Base-by-base conservation (phyloP, 148 eudicot species). In the Gaultheria prostrata region DNA sequence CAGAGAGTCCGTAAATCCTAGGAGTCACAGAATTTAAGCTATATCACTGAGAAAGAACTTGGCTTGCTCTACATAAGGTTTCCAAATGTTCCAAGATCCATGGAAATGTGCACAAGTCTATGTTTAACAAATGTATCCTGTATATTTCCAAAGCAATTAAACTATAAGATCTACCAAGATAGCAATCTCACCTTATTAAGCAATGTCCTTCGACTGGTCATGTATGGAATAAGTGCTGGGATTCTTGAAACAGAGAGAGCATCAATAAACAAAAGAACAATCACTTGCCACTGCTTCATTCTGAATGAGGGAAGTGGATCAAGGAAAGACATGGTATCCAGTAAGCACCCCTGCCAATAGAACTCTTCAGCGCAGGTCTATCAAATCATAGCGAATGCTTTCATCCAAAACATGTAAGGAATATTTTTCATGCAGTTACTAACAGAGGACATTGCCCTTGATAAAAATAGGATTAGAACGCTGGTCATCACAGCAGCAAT, bases 251-350 rank as follows among this genome's bases (percentile, higher is more conserved):
- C 93, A 45, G 99, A 92, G 57, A 97, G 95, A 84, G 99, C 97
- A 85, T 97, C 98, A 76, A 97, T 81, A 83, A 93, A 93, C 87
- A 94, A 85, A 82, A 94, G 95, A 83, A 87, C 89, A 78, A 94
- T 87, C 63, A 94, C 91, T 85, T 97, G 95, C 99, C 99, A 97
- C 85, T 94, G 98, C 87, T 91, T 93, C 86, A 88, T 85, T 82
- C 93, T 91, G 80, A 97, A 91, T 57, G 95, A 87, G 76, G 99
- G 99, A 83, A 97, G 92, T 83, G 97, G 88, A 81, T 97, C 99
- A 81, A 90, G 53, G 84, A 97, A 94, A 24, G 99, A 94, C 99
- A 97, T 93, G 33, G 99, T 97, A 43, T 91, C 92, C 82, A 97
- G 80, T 70, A 97, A 89, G 81, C 84, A 76, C 54, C 77, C 88